These are phyloP conservation scores for Pezicula carpinea DNA, from an alignment of 2,329 filamentous ascomycete species.

Conservation along the genomic window DNA sequence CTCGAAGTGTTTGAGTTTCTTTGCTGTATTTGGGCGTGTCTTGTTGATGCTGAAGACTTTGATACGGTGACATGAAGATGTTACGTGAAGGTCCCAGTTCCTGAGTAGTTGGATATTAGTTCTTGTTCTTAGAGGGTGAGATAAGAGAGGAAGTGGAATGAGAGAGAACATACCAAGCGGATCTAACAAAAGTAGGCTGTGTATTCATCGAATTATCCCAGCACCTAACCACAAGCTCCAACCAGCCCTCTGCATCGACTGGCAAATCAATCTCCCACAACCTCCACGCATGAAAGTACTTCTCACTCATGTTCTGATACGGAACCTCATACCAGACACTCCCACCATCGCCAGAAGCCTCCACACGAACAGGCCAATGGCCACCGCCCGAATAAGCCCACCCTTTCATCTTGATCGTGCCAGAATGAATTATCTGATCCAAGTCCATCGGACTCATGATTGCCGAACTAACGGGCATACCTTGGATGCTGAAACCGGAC, in stretches of 20 bases:
- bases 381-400: slow-evolving; percentile 68
- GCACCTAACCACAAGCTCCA: slow-evolving; percentile 52
- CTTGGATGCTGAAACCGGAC: slow-evolving; percentile 61
- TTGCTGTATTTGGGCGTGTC: slow-evolving; percentile 25
- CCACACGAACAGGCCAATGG: slow-evolving; percentile 60
- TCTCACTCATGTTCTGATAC: slow-evolving; percentile 52
- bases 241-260: slow-evolving; percentile 56
- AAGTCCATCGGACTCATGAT: slow-evolving; percentile 54
- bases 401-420: slow-evolving; percentile 41
- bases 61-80: slow-evolving; percentile 55
- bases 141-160: background rate
- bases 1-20: slow-evolving; percentile 8
- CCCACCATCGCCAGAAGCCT: slow-evolving; percentile 60
- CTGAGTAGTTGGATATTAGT: background rate
- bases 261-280: slow-evolving; percentile 60
- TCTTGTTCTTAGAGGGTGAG: background rate
- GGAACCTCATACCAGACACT: slow-evolving; percentile 63
- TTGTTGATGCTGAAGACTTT: slow-evolving; percentile 60
- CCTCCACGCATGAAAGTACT: slow-evolving; percentile 60
- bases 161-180: slow-evolving; percentile 38
- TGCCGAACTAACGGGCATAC: slow-evolving; percentile 64
- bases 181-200: slow-evolving; percentile 49
- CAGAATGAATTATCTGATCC: slow-evolving; percentile 28
- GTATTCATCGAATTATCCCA: slow-evolving; percentile 61
- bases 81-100: slow-evolving; percentile 65